Percentiles rank a stretch among this genome's conserved stretches.
phyloP scores from a whole-genome alignment of 2,329 filamentous ascomycete genomes.

The Epichloe elymi region DNA sequence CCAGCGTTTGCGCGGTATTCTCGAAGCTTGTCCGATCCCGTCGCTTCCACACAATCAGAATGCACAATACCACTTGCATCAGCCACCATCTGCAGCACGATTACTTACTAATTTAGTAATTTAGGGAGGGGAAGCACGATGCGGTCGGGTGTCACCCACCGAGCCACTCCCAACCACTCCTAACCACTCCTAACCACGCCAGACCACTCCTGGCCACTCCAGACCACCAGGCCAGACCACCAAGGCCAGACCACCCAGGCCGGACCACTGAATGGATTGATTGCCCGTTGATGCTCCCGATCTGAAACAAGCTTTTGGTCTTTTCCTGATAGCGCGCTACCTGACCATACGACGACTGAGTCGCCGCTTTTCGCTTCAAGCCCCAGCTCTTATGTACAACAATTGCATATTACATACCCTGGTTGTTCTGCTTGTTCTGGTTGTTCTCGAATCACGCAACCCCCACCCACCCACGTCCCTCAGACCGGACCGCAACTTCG shows the following conservation, averaged over 20 bases:
- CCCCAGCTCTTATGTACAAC: background rate
- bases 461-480: background rate
- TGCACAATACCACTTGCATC: background rate
- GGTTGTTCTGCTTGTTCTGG: background rate
- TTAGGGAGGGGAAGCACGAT: too few species aligned
- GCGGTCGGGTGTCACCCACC: too few species aligned
- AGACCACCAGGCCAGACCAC: too few species aligned
- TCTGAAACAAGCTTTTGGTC: constrained; percentile 1
- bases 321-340: background rate
- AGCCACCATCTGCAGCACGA: background rate
- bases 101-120: too few species aligned
- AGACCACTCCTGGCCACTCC: too few species aligned
- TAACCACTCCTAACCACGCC: too few species aligned
- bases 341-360: background rate
- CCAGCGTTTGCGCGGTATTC: too few species aligned
- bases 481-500: background rate
- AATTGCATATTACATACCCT: background rate
- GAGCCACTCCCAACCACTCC: too few species aligned
- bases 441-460: constrained; percentile 4
- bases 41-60: too few species aligned
- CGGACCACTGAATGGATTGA: too few species aligned
- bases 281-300: background rate
- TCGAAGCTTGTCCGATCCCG: too few species aligned
- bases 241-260: too few species aligned
- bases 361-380: background rate